Percentiles rank a stretch among this genome's conserved stretches.
phyloP scores from a whole-genome alignment of 192 early-diverging fungal genomes.

The Phycomyces blakesleeanus region DNA sequence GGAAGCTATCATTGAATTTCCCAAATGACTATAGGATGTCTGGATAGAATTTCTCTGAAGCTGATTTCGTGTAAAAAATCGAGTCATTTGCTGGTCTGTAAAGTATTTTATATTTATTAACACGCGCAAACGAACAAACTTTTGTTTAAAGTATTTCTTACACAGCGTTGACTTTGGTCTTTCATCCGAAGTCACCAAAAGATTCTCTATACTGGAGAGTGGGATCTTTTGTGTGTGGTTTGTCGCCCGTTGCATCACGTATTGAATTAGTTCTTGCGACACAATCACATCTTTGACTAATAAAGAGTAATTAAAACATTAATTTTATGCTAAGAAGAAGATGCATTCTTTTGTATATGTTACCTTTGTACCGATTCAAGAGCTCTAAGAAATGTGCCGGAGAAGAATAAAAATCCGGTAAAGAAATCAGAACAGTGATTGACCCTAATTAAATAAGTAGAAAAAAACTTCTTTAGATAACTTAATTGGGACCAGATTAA shows the following conservation, averaged over 20 bases:
- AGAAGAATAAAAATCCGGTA: constrained; percentile 48
- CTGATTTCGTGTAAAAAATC: constrained; percentile 55
- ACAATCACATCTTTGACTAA: constrained; percentile 62
- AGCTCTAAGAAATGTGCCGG: constrained; percentile 66
- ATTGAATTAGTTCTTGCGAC: constrained; percentile 59
- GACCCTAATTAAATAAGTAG: constrained; percentile 23
- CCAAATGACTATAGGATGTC: constrained; percentile 62
- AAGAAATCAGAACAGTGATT: constrained; percentile 56
- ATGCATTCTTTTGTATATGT: neutral
- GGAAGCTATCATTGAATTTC: constrained; percentile 75
- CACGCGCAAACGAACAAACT: too few relatives aligned
- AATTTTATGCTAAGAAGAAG: neutral
- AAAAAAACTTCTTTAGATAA: too few relatives aligned
- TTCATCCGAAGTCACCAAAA: constrained; percentile 57
- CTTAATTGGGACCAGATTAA: too few relatives aligned
- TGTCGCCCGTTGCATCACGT: constrained; percentile 51
- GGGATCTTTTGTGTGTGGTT: constrained; percentile 3
- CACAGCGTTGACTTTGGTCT: constrained; percentile 38
- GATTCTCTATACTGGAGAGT: constrained; percentile 43
- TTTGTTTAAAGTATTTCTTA: constrained; percentile 25
- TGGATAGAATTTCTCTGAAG: constrained; percentile 65
- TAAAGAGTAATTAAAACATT: neutral
- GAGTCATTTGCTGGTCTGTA: constrained; percentile 45
- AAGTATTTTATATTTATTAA: neutral
- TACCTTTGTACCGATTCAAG: constrained; percentile 59